phyloP scores from a whole-genome alignment of 1,284 basidiomycete species.

The Malassezia vespertilionis region DNA sequence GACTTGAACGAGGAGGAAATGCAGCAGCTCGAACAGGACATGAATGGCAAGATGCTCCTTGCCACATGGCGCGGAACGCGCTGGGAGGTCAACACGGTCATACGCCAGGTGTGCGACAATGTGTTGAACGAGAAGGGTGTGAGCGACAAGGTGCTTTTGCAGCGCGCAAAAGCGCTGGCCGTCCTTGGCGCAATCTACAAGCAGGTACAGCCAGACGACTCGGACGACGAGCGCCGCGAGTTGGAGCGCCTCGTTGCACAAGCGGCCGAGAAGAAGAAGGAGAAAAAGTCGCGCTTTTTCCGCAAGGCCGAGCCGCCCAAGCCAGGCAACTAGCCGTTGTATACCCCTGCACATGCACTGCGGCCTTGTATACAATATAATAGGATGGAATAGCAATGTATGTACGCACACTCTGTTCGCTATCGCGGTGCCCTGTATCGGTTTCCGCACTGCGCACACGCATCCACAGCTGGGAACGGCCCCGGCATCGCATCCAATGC shows the following conservation, averaged over 20 bases:
- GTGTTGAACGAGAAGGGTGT: constrained; percentile 46
- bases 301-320: not conserved
- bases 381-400: too few relatives aligned
- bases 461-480: not conserved
- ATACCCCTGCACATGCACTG: not conserved
- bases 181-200: constrained; percentile 45
- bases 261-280: constrained; percentile 49
- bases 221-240: constrained; percentile 43
- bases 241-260: constrained; percentile 49
- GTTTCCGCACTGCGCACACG: constrained; percentile 9
- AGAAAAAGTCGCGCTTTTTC: constrained; percentile 20
- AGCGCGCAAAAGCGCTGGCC: constrained; percentile 38
- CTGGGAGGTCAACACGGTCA: constrained; percentile 37
- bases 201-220: constrained; percentile 39
- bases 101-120: constrained; percentile 41
- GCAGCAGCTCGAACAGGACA: constrained; percentile 76
- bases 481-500: not conserved
- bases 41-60: constrained; percentile 64
- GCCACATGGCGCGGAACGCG: constrained; percentile 37
- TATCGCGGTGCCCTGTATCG: constrained; percentile 3
- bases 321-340: not conserved
- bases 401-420: too few relatives aligned
- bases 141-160: constrained; percentile 36
- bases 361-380: not conserved
- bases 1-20: constrained; percentile 63